Evolutionary conservation across 2,329 filamentous ascomycete species (phyloP).

Genomic region (Lojkania enalia): DNA sequence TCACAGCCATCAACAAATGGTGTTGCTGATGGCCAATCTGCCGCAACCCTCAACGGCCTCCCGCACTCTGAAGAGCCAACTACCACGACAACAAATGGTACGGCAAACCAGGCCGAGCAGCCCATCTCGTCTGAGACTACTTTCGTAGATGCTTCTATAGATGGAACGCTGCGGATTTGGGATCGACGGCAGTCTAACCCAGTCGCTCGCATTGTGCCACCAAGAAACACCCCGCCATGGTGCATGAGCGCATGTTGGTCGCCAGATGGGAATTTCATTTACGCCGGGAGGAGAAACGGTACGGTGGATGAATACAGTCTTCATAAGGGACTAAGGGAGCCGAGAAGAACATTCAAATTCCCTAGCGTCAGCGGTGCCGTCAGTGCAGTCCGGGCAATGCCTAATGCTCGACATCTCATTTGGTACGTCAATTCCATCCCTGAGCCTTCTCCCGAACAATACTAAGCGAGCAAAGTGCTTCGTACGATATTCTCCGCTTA

Average conservation of each 20-base stretch:
- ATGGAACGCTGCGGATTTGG: slow-evolving; percentile 91
- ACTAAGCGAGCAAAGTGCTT: slow-evolving; percentile 62
- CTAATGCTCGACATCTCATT: slow-evolving; percentile 86
- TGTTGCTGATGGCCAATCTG: slow-evolving; percentile 20
- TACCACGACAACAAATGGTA: slow-evolving; percentile 15
- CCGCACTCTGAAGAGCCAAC: slow-evolving; percentile 55
- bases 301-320: slow-evolving; percentile 94
- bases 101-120: slow-evolving; percentile 42
- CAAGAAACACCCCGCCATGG: slow-evolving; percentile 83
- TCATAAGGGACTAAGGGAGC: slow-evolving; percentile 74
- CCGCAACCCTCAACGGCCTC: slow-evolving; percentile 50
- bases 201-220: slow-evolving; percentile 75
- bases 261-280: slow-evolving; percentile 92
- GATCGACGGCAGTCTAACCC: slow-evolving; percentile 77
- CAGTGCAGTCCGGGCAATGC: slow-evolving; percentile 85
- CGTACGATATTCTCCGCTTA: slow-evolving; percentile 87
- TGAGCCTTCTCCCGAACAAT: neutral
- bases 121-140: slow-evolving; percentile 68
- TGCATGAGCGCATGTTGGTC: slow-evolving; percentile 98
- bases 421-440: slow-evolving; percentile 59
- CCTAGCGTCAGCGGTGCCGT: slow-evolving; percentile 88
- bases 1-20: slow-evolving; percentile 23
- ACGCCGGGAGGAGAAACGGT: slow-evolving; percentile 85
- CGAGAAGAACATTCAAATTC: slow-evolving; percentile 81
- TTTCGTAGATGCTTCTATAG: slow-evolving; percentile 85